These are phyloP conservation scores for Salix purpurea DNA, from an alignment of 345 rosid species.

Conservation along the genomic window DNA sequence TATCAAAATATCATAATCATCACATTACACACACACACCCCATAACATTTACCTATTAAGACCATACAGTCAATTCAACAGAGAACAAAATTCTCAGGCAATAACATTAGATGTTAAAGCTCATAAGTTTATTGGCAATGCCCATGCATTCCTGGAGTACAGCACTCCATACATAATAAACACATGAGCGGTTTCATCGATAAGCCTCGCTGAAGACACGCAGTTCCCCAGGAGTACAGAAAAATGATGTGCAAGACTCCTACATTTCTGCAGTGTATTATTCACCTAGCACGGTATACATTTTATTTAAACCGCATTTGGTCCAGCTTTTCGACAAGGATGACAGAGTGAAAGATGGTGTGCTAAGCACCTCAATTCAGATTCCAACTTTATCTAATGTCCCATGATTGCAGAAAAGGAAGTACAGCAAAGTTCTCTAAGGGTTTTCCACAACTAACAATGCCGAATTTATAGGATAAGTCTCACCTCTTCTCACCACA, in stretches of 20 bases:
- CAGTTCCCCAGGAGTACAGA: background rate
- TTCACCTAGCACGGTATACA: background rate
- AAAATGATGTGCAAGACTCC: background rate
- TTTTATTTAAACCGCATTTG: background rate
- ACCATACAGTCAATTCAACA: background rate
- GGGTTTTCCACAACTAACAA: background rate
- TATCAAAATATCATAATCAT: too few relatives aligned
- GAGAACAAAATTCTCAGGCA: background rate
- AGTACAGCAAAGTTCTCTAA: background rate
- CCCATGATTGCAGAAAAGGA: background rate
- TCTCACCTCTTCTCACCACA: conserved; percentile 45
- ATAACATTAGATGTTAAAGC: too few relatives aligned
- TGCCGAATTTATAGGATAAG: too few relatives aligned
- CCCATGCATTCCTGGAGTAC: background rate
- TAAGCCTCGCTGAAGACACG: background rate
- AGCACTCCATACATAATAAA: background rate
- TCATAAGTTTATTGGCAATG: background rate
- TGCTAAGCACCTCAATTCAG: background rate
- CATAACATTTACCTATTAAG: background rate
- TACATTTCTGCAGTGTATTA: background rate
- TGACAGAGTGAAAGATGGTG: background rate
- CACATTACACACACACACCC: background rate
- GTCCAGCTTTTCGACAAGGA: background rate
- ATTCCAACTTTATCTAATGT: background rate
- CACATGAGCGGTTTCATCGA: background rate